Conservation (phyloP, 331 rosid genomes). For the Erythrophleum ivorense region DNA sequence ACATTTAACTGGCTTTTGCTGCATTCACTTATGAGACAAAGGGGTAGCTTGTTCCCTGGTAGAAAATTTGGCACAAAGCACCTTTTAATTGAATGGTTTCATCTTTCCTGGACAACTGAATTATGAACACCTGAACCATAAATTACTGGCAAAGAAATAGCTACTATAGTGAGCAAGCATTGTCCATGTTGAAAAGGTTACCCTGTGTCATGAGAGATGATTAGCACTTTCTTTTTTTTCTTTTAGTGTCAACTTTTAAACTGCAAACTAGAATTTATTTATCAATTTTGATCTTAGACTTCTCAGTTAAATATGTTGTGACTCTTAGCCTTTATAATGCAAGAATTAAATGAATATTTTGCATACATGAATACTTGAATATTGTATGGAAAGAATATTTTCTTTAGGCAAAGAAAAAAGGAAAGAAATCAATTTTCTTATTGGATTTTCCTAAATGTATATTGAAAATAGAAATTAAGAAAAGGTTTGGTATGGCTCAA, state of each 20-base stretch:
- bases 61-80: background rate
- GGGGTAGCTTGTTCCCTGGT: background rate
- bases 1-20: background rate
- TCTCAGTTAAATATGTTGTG: slow-evolving; percentile 24
- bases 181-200: background rate
- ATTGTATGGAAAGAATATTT: too few relatives aligned
- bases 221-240: too few relatives aligned
- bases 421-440: too few relatives aligned
- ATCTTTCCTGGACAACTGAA: background rate
- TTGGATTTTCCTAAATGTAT: too few relatives aligned
- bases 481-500: background rate
- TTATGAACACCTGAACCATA: too few relatives aligned
- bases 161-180: background rate
- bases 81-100: background rate
- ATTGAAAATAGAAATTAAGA: background rate
- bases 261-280: background rate
- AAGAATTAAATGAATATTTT: too few relatives aligned
- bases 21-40: background rate
- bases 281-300: too few relatives aligned
- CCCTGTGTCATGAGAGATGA: too few relatives aligned
- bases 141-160: background rate
- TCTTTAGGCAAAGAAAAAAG: too few relatives aligned
- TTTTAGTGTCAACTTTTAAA: background rate
- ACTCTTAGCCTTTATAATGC: background rate
- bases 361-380: too few relatives aligned